Evolutionary conservation across 148 eudicot genomes (phyloP).

Genomic region (Diospyros kaki): DNA sequence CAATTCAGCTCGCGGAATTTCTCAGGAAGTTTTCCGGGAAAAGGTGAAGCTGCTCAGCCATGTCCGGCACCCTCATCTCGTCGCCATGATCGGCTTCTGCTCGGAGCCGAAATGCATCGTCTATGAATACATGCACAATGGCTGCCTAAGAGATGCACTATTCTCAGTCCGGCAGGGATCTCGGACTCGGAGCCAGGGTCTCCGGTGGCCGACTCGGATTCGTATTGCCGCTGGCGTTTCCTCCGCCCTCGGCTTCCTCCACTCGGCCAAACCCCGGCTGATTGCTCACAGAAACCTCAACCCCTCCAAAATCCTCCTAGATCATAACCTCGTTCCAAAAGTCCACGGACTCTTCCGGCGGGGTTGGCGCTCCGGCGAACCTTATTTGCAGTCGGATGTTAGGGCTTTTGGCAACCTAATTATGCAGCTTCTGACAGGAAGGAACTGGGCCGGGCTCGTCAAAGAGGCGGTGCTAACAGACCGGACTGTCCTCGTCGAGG

Average conservation of each 20-base stretch:
- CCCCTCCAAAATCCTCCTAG: conserved; percentile 63
- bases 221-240: conserved; percentile 63
- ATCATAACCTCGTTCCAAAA: conserved; percentile 44
- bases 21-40: too few relatives aligned
- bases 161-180: not conserved
- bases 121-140: too few relatives aligned
- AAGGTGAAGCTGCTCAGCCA: too few relatives aligned
- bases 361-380: conserved; percentile 16
- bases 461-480: conserved; percentile 23
- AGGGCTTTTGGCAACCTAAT: conserved; percentile 56
- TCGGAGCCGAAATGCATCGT: too few relatives aligned
- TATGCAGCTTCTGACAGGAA: conserved; percentile 63
- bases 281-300: conserved; percentile 47
- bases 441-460: conserved; percentile 40
- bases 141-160: too few relatives aligned
- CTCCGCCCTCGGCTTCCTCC: conserved; percentile 55
- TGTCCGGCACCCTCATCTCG: too few relatives aligned
- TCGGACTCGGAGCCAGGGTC: conserved; percentile 28
- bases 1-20: too few relatives aligned
- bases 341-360: conserved; percentile 31
- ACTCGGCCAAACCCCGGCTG: conserved; percentile 47
- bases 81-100: too few relatives aligned
- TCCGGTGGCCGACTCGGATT: conserved; percentile 57
- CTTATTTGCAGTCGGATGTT: conserved; percentile 32
- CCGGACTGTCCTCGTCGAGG: conserved; percentile 13